These are phyloP conservation scores for Populus pruinosa DNA, from an alignment of 345 rosid species.

Conservation along the genomic window DNA sequence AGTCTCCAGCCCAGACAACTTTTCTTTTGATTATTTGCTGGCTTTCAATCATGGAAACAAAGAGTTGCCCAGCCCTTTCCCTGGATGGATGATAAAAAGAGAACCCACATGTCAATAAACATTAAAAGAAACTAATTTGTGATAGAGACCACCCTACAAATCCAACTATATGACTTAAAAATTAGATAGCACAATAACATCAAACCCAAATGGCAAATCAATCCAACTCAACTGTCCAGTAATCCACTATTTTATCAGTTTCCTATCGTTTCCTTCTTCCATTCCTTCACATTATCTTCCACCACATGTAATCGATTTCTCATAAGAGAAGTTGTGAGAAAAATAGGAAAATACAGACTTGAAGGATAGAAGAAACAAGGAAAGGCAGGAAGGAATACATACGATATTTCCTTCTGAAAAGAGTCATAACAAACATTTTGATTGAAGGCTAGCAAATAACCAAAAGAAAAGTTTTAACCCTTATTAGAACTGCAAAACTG, in stretches of 20 bases:
- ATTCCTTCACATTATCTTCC: no score
- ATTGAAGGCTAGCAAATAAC: no score
- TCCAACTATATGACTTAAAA: conserved; percentile 8
- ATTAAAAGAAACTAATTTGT: conserved; percentile 10
- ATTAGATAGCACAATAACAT: conserved; percentile 3
- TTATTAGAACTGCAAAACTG: no score
- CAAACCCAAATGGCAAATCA: not conserved
- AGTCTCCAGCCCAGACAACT: conserved; percentile 7
- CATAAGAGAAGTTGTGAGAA: no score
- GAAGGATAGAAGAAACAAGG: no score
- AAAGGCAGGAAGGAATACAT: no score
- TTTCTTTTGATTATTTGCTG: no score
- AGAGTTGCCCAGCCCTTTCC: conserved; percentile 42
- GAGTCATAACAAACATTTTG: no score
- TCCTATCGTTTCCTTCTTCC: not conserved
- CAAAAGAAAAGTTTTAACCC: no score
- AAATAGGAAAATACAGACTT: no score
- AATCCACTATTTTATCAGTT: not conserved
- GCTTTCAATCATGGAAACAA: conserved; percentile 37
- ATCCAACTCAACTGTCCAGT: not conserved
- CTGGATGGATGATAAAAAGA: conserved; percentile 42
- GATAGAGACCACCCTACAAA: conserved; percentile 25
- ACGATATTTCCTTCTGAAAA: no score
- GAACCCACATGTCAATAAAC: conserved; percentile 48
- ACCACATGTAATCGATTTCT: no score